These are phyloP conservation scores for Cydonia oblonga DNA, from an alignment of 331 rosid species.

Conservation along the genomic window DNA sequence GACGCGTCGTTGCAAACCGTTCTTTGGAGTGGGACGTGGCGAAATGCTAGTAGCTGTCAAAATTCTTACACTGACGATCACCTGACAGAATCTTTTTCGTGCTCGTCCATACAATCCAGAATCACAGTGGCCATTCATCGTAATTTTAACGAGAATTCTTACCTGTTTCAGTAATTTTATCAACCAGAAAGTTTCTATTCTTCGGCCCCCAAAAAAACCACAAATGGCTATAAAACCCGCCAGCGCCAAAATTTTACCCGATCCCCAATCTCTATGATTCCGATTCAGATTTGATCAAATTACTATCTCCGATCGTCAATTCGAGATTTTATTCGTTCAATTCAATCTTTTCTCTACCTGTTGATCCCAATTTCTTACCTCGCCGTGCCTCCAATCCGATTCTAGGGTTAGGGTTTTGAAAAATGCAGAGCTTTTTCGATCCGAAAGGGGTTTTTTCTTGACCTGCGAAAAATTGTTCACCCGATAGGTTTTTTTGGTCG, in stretches of 20 bases:
- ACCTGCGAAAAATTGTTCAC: not conserved
- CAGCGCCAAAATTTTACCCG: not conserved
- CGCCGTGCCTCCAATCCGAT: not conserved
- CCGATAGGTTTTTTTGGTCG: not conserved
- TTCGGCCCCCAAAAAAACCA: not conserved
- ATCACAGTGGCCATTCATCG: not conserved
- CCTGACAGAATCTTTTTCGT: not conserved
- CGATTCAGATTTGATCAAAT: not conserved
- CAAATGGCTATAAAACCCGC: not conserved
- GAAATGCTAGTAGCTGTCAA: not conserved
- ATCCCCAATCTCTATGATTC: slow-evolving; percentile 3
- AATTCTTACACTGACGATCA: not conserved
- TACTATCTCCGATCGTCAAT: not conserved
- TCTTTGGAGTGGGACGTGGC: not conserved
- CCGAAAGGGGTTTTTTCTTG: not conserved
- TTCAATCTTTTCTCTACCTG: not conserved
- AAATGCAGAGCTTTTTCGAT: not conserved
- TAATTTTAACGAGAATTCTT: not conserved
- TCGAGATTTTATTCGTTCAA: not conserved
- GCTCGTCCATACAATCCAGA: not conserved
- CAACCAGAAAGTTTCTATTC: not conserved
- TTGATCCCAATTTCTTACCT: not conserved
- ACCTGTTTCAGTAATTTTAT: not conserved
- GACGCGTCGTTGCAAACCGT: not conserved
- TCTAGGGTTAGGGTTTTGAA: slow-evolving; percentile 17